These are phyloP conservation scores for Hypsizygus ulmarius DNA, from an alignment of 1,284 basidiomycete genomes.

Conservation along the genomic window DNA sequence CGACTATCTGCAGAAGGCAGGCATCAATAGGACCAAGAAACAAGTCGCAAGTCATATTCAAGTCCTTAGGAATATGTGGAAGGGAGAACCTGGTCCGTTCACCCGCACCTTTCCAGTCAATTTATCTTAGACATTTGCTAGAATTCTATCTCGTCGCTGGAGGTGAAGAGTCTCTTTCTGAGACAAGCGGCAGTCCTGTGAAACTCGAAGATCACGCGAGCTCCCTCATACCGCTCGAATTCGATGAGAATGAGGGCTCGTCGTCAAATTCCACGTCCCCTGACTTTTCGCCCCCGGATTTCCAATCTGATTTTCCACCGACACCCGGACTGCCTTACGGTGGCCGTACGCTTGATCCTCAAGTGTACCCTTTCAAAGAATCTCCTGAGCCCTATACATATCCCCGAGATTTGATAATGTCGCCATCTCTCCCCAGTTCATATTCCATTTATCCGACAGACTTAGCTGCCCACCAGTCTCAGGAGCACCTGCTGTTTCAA, in stretches of 20 bases:
- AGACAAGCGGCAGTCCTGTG: conserved; percentile 43
- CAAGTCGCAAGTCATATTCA: conserved; percentile 84
- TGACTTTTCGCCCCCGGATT: conserved; percentile 41
- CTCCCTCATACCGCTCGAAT: conserved; percentile 40
- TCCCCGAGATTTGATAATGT: conserved; percentile 7
- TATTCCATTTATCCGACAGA: conserved; percentile 19
- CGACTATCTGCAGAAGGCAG: conserved; percentile 65
- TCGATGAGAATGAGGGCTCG: conserved; percentile 36
- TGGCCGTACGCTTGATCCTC: conserved; percentile 11
- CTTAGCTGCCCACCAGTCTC: conserved; percentile 12
- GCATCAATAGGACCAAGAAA: conserved; percentile 72
- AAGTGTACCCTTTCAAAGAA: conserved; percentile 14
- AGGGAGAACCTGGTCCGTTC: conserved; percentile 64
- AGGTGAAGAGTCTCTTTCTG: conserved; percentile 66
- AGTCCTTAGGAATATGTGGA: conserved; percentile 82
- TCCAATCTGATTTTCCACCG: conserved; percentile 40
- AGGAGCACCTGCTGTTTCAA: conserved; percentile 12
- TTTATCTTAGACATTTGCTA: conserved; percentile 21
- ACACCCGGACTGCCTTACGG: conserved; percentile 27
- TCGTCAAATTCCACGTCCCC: conserved; percentile 39
- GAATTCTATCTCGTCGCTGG: conserved; percentile 64
- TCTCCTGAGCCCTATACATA: conserved; percentile 11
- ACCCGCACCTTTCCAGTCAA: conserved; percentile 10
- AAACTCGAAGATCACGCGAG: conserved; percentile 45
- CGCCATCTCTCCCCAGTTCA: conserved; percentile 17